Evolutionary conservation across 371 early-diverging fungal species (phyloP).

Genomic region (Dinochytrium kinnereticum): DNA sequence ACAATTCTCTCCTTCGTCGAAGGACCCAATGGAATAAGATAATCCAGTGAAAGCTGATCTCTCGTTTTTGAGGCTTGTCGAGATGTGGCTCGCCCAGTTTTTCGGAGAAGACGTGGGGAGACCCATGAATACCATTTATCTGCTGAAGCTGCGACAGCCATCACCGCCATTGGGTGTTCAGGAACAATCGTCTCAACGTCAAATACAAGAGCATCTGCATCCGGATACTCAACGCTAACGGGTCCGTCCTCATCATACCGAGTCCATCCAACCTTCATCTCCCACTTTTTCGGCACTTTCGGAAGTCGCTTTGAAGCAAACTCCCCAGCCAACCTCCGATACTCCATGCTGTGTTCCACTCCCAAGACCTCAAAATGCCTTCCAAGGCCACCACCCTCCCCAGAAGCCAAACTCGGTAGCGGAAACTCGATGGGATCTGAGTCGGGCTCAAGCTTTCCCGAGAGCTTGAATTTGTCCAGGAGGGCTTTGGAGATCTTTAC

Average conservation of each 20-base stretch:
- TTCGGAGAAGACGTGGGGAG: conserved; percentile 67
- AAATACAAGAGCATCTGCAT: conserved; percentile 76
- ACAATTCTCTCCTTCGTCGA: conserved; percentile 55
- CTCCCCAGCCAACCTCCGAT: conserved; percentile 56
- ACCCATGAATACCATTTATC: conserved; percentile 93
- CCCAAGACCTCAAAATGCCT: conserved; percentile 86
- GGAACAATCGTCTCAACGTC: conserved; percentile 85
- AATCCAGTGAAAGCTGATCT: conserved; percentile 27
- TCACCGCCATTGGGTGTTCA: conserved; percentile 66
- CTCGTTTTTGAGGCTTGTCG: conserved; percentile 33
- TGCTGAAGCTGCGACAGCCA: conserved; percentile 82
- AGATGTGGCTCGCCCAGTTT: neutral
- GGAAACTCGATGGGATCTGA: conserved; percentile 49
- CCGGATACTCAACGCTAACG: conserved; percentile 57
- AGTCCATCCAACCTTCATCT: conserved; percentile 78
- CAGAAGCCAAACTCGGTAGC: conserved; percentile 47
- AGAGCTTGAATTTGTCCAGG: conserved; percentile 66
- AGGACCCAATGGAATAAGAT: conserved; percentile 67
- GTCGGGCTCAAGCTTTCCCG: conserved; percentile 66
- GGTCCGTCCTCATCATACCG: conserved; percentile 63
- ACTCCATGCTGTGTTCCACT: conserved; percentile 60
- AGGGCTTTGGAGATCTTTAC: conserved; percentile 60
- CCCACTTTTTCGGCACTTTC: conserved; percentile 68
- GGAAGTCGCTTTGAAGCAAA: conserved; percentile 54
- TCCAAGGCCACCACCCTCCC: conserved; percentile 70